Evolutionary conservation across 805 yeast genomes (phyloP), one percentile per base, ranked within the genome.

Genomic region (Candida awuae): DNA sequence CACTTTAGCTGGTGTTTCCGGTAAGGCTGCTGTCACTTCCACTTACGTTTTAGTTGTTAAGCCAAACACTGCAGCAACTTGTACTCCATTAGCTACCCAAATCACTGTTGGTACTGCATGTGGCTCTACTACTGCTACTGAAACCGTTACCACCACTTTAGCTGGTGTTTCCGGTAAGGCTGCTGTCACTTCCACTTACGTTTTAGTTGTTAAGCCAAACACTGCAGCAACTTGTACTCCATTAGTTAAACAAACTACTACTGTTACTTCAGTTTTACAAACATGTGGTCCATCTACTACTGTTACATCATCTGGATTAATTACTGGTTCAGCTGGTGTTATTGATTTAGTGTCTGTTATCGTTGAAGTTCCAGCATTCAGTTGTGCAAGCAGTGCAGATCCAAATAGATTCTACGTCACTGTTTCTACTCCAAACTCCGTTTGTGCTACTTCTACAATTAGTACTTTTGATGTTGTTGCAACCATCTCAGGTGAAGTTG

Each of bases 341-440:
- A 25, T 37, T 1, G 31, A 20, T 4, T 31, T 38, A 4, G 35
- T 35, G 3, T 18, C 32, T 31, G 28, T 37, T 12, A 23, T 41
- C 14, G 32, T 32, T 9, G 44, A 41, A n/a, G 32, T 41, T 18
- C 44, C 44, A 21, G 26, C 29, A 15, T 21, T 28, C 15, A 7
- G 19, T 9, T 32, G 35, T 19, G 5, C 4, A 4, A 14, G 10
- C 16, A 14, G 21, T 23, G 29, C 17, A 8, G 15, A n/a, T 12
- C 34, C 38, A 2, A 12, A 18, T 8, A 29, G 35, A 1, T 30
- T 34, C 8, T 16, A 35, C 4, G 29, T 9, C 16, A 15, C 13
- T 35, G 10, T 17, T 35, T 17, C 23, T 20, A 8, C 10, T n/a
- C 6, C 10, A 19, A 31, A 21, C 18, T 21, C 27, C 14, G 21